Evolutionary conservation across 306 rosid genomes (phyloP).

Genomic region (Sindora glabra): DNA sequence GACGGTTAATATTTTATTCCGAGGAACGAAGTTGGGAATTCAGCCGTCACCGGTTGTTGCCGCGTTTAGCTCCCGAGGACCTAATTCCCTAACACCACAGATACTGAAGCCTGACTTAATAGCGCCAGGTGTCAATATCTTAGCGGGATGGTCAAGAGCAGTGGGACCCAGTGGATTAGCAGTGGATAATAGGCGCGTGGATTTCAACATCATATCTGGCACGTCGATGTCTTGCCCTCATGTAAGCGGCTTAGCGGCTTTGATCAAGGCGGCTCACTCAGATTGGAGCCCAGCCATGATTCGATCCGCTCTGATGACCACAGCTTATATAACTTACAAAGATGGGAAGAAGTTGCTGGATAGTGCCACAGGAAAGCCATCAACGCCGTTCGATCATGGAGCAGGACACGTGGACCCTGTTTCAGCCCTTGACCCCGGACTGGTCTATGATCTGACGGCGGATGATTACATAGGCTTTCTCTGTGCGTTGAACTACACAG

Average conservation of each 20-base stretch:
- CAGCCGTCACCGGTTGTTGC: conserved; percentile 83
- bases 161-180: conserved; percentile 31
- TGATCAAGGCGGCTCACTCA: conserved; percentile 55
- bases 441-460: conserved; percentile 56
- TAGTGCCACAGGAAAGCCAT: conserved; percentile 35
- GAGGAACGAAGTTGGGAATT: conserved; percentile 50
- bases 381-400: conserved; percentile 65
- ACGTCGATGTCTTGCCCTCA: conserved; percentile 95
- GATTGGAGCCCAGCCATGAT: conserved; percentile 80
- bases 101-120: conserved; percentile 72
- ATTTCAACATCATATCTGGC: conserved; percentile 71
- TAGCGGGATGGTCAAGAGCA: conserved; percentile 50
- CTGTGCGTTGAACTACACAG: conserved; percentile 59
- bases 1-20: conserved; percentile 39
- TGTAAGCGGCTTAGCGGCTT: conserved; percentile 64
- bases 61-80: conserved; percentile 73
- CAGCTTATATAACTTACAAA: conserved; percentile 52
- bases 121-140: conserved; percentile 78
- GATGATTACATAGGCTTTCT: conserved; percentile 60
- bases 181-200: conserved; percentile 55
- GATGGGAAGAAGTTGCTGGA: conserved; percentile 36
- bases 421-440: conserved; percentile 66
- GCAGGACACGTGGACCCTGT: conserved; percentile 75
- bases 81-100: conserved; percentile 43
- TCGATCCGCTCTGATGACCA: conserved; percentile 78